These are phyloP conservation scores for Cinnamomum chago DNA, from an alignment of 164 flowering plant genomes.

Conservation along the genomic window DNA sequence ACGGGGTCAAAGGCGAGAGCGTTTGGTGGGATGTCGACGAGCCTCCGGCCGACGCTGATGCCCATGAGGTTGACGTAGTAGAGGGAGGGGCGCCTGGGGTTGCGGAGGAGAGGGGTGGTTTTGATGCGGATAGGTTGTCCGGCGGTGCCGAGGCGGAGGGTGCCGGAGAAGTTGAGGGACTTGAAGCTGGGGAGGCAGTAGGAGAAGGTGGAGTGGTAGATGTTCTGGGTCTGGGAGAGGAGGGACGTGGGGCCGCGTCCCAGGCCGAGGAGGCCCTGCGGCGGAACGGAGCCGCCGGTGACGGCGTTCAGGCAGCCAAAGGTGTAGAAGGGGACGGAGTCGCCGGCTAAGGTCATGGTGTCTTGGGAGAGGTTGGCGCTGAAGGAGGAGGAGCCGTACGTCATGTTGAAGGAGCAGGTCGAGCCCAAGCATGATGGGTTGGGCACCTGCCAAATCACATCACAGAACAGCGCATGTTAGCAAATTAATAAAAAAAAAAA, in stretches of 20 bases:
- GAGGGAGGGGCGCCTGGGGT: constrained; percentile 76
- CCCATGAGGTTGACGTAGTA: constrained; percentile 69
- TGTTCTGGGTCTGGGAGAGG: constrained; percentile 52
- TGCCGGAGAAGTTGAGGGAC: constrained; percentile 67
- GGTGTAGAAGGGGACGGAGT: constrained; percentile 52
- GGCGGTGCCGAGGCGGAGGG: constrained; percentile 64
- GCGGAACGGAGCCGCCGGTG: constrained; percentile 64
- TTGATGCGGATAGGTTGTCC: constrained; percentile 76
- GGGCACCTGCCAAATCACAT: constrained; percentile 34
- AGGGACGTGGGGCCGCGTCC: constrained; percentile 88
- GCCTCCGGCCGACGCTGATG: constrained; percentile 56
- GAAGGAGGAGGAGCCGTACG: constrained; percentile 71
- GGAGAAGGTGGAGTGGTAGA: constrained; percentile 81
- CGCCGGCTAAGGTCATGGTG: constrained; percentile 54
- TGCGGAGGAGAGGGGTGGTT: constrained; percentile 64
- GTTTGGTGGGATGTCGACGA: constrained; percentile 52
- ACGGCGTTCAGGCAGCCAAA: constrained; percentile 66
- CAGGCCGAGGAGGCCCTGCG: constrained; percentile 82
- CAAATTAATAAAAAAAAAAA: background rate
- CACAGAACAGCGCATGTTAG: background rate
- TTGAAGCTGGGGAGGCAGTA: constrained; percentile 87
- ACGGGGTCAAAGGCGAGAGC: constrained; percentile 66
- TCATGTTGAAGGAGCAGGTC: constrained; percentile 63
- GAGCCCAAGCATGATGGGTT: constrained; percentile 48
- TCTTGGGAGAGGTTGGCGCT: constrained; percentile 62